These are phyloP conservation scores for Neurospora cerealis DNA, from an alignment of 495 filamentous ascomycete genomes.

Conservation along the genomic window DNA sequence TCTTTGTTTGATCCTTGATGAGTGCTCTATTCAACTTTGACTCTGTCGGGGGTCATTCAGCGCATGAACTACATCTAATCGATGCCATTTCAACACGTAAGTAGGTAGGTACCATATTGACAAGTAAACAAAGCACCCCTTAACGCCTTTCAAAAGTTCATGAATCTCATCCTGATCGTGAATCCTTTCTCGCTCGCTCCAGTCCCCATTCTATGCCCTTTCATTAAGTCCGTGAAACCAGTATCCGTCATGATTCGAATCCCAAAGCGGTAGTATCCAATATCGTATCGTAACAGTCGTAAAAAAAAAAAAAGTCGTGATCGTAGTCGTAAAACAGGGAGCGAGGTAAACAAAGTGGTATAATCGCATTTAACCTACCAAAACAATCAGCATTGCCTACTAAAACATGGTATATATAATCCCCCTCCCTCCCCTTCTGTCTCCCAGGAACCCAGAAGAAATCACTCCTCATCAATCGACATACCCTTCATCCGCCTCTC, in stretches of 20 bases:
- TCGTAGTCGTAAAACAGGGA: not conserved
- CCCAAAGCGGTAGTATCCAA: not conserved
- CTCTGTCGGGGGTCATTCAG: no score
- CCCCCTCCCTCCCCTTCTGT: no score
- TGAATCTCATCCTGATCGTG: not conserved
- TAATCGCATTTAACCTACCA: not conserved
- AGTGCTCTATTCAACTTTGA: no score
- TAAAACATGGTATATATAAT: not conserved
- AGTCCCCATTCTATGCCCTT: not conserved
- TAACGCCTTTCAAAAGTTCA: not conserved
- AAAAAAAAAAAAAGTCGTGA: not conserved
- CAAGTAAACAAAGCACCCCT: not conserved
- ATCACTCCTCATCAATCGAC: not conserved
- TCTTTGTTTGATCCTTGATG: no score
- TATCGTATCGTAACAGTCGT: not conserved
- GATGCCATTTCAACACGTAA: no score
- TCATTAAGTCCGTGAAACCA: not conserved
- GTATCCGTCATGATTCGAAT: not conserved
- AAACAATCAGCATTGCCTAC: not conserved
- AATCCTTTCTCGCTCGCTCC: not conserved
- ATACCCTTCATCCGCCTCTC: conserved; percentile 2
- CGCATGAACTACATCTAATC: no score
- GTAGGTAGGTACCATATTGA: no score
- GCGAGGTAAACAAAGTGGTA: not conserved
- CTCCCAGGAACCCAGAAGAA: no score